phyloP scores from a whole-genome alignment of 495 filamentous ascomycete species.

The Xylaria scruposa region DNA sequence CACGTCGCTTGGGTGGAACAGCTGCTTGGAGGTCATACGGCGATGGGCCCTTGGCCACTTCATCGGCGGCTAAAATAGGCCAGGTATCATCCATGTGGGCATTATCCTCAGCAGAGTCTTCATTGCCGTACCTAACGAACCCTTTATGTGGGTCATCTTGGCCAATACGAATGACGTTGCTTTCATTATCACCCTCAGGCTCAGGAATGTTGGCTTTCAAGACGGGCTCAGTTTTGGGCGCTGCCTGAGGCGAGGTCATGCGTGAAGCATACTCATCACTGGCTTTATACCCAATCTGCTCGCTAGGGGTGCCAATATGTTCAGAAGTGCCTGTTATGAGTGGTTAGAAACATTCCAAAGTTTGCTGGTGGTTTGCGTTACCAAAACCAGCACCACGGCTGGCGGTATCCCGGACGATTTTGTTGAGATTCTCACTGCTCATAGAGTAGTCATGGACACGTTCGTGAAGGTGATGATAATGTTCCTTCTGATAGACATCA shows the following conservation, averaged over 20 bases:
- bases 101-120: slow-evolving; percentile 56
- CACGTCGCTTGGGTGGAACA: slow-evolving; percentile 65
- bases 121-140: slow-evolving; percentile 53
- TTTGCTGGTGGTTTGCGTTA: slow-evolving; percentile 52
- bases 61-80: slow-evolving; percentile 93
- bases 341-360: slow-evolving; percentile 47
- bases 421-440: slow-evolving; percentile 91
- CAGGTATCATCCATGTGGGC: slow-evolving; percentile 63
- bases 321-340: slow-evolving; percentile 51
- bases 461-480: slow-evolving; percentile 57
- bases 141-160: slow-evolving; percentile 68
- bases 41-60: slow-evolving; percentile 78
- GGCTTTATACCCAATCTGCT: slow-evolving; percentile 81
- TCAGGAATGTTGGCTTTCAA: slow-evolving; percentile 32
- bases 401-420: slow-evolving; percentile 78
- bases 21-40: slow-evolving; percentile 64
- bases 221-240: slow-evolving; percentile 36
- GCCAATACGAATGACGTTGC: slow-evolving; percentile 77
- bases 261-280: slow-evolving; percentile 78
- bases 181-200: slow-evolving; percentile 55
- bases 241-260: slow-evolving; percentile 66
- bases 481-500: slow-evolving; percentile 76
- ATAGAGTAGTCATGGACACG: slow-evolving; percentile 81
- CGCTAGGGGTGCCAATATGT: slow-evolving; percentile 70
- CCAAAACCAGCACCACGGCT: slow-evolving; percentile 70